Base-by-base conservation (phyloP, 441 rosid genomes). In the Pelargonium fulgidum region DNA sequence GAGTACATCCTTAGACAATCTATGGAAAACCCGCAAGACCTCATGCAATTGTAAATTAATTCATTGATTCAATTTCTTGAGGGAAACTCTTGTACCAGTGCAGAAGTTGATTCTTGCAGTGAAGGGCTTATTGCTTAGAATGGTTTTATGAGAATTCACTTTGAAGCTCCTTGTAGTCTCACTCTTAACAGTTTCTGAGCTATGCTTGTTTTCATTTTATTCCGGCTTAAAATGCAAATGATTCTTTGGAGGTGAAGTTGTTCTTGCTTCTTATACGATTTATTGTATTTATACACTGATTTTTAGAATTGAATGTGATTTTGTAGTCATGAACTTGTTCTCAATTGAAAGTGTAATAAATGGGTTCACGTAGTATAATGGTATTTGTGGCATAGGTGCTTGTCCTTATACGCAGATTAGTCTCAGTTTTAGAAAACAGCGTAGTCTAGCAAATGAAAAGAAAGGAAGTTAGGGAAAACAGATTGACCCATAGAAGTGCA, bases 11-110 rank as follows among this genome's bases (percentile, higher is more conserved):
- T 91, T 70, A 85, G 82, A 70, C 96, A 91, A 63, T 84, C 96
- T 19, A 85, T 85, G 75, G 99, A 94, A 77, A 91, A 86, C 44
- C 96, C 96, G 1, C 86, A 84, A 68, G 99, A 94, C 70, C 96
- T 93, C 72, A 89, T 83, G 76, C 93, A 89, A 85, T 77, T 88
- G 86, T 94, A 84, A 75, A 75, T 66, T 75, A 69, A 42, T 79
- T 74, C 56, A 39, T 13, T 68, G 65, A 54, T 72, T 68, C 73
- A 64, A 68, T 56, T 17, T 66, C 77, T 76, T 62, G 1, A 19
- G 61, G 39, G 64, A 59, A 70, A 17, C 45, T 48, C 41, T 50
- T 58, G 61, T 59, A 16, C 47, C 54, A 52, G 66, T 69, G 71
- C 69, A 47, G 75, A 56, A 75, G 61, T 74, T 65, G 69, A 69